Conservation (phyloP, 768 basidiomycete genomes). For the Tylopilus sp. region DNA sequence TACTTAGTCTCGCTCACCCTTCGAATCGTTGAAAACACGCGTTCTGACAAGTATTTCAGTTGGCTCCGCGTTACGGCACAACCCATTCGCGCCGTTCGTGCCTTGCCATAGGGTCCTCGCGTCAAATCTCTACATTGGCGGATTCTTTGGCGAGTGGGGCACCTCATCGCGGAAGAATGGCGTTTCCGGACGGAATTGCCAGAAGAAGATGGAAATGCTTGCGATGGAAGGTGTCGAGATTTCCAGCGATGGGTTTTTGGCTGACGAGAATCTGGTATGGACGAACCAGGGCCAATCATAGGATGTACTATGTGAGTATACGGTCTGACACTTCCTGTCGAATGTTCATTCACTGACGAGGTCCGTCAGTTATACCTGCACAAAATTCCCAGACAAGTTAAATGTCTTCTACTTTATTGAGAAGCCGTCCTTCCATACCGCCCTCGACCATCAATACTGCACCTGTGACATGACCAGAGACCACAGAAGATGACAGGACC, state of each 20-base stretch:
- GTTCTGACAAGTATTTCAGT: slow-evolving; percentile 32
- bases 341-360: neutral
- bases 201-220: slow-evolving; percentile 49
- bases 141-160: slow-evolving; percentile 63
- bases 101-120: slow-evolving; percentile 73
- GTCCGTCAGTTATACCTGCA: neutral
- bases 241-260: slow-evolving; percentile 41
- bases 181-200: slow-evolving; percentile 35
- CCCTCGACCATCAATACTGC: slow-evolving; percentile 47
- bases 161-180: slow-evolving; percentile 18
- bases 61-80: slow-evolving; percentile 59
- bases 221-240: slow-evolving; percentile 53
- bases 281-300: neutral
- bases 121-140: slow-evolving; percentile 56
- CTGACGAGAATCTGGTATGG: slow-evolving; percentile 20
- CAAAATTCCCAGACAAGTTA: neutral
- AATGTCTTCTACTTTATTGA: slow-evolving; percentile 39
- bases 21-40: too few relatives aligned
- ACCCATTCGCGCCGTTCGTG: slow-evolving; percentile 64
- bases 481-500: slow-evolving; percentile 49
- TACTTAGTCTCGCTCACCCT: too few relatives aligned
- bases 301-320: neutral
- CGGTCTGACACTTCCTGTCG: neutral
- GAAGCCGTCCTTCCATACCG: slow-evolving; percentile 66
- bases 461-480: slow-evolving; percentile 69